Base-by-base conservation (phyloP, 2,329 filamentous ascomycete species). In the Penicillium sp. region DNA sequence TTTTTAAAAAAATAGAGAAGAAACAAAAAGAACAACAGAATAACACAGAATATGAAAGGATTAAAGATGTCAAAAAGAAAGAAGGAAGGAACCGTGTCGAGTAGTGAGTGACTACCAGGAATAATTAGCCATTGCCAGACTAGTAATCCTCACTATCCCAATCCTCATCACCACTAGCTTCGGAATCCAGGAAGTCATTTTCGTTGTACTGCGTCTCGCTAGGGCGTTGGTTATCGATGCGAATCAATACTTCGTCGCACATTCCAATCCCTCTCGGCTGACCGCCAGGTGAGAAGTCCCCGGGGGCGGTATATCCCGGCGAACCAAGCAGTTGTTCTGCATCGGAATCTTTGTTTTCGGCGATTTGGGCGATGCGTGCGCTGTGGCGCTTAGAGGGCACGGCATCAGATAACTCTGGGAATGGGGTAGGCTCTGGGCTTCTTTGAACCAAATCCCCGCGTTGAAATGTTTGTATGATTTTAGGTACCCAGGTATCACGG, bases 401-500 rank as follows among this genome's bases (percentile, higher is more conserved):
- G n/a, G 16, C 13, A 7, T 43, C 39, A 1, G 14, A 31, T 29
- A 26, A 45, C 18, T 45, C 42, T 45, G 42, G 42, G 21, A 45
- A 45, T 4, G 42, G 42, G 28, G 9, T 14, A 5, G 26, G 26
- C 21, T 45, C 42, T n/a, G 26, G 42, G 11, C 42, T 45, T 29
- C 28, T 45, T 21, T 14, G 7, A 31, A 14, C 28, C 16, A 45
- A 31, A 26, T 31, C 42, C 16, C 11, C 16, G 18, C 26, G 42
- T 29, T 21, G 42, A 31, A 45, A 45, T 21, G 42, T 45, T 7
- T 31, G 42, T 5, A 21, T 31, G 7, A 45, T 21, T 31, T 31
- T 9, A 31, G 42, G 42, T 4, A 45, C 86, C 90, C 92, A 96
- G 60, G 85, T 83, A 61, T 88, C 85, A 34, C 92, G 84, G 66